Evolutionary conservation across 2,329 filamentous ascomycete genomes (phyloP), one percentile per base, ranked within the genome.

Genomic region (Colletotrichum coccodes): DNA sequence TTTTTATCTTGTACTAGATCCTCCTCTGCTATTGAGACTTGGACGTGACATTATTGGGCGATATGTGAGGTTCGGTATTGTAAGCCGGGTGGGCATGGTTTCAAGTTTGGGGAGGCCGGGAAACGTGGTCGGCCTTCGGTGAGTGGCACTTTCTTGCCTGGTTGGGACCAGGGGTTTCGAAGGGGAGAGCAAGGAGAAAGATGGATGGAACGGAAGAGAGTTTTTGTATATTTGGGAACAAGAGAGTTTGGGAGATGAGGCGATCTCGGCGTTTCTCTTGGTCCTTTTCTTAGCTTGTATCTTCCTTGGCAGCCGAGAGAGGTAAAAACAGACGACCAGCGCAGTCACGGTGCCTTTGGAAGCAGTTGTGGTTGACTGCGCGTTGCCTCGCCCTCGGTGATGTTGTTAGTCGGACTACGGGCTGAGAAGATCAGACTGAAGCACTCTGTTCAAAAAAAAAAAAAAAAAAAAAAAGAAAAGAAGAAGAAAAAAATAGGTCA

Each of bases 41-140:
- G 34, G 34, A 53, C 47, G 49, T 56, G 54, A 42, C 54, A 34
- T 30, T 65, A 56, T 65, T 42, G 26, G n/a, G 38, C n/a, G 46
- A 64, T 68, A 58, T 64, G 36, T 53, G 38, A 38, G 26, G 18
- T 38, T 53, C 30, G 52, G 44, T 68, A 68, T 53, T 46, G 50
- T 7, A n/a, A 34, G 50, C 50, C 30, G 53, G 50, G 46, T 52
- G 23, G 50, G 40, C 58, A 26, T 14, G 52, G 65, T 65, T 68
- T 64, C 65, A 65, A 21, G 47, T 68, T 53, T 52, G 28, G 9
- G 23, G 26, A 38, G 53, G 34, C 60, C 28, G 49, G 54, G 60
- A 16, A 57, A 42, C 47, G 23, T 60, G 40, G 49, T 47, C 61
- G 40, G 34, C 42, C 8, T 56, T 68, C 40, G 47, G 65, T 42